Base-by-base conservation (phyloP, 208 protist species). In the Leishmania turanica region DNA sequence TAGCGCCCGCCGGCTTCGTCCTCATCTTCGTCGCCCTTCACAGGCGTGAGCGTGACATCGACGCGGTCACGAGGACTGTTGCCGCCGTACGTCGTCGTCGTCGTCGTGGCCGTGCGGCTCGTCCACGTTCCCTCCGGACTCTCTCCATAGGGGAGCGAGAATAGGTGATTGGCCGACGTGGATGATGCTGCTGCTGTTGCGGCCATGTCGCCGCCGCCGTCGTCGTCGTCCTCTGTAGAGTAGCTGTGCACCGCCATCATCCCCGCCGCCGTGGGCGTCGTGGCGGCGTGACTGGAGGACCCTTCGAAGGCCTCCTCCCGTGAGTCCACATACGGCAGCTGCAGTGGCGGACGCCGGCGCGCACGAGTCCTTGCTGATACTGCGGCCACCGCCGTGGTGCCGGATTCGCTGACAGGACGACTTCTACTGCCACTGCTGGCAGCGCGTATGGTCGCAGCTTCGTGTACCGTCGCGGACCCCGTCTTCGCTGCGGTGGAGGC, bases 281-380 rank as follows among this genome's bases (percentile, higher is more conserved):
- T 68, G 51, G 24, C 56, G n/a, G 74, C 15, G 24, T 68, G 74
- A 49, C 40, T 65, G 8, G 74, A 17, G 7, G 53, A 54, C 19
- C 42, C 31, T 0, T 37, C 60, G 42, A 78, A 54, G 19, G 49
- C 58, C 21, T 80, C 70, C 27, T 84, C 81, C 7, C 51, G 75
- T 8, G 81, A 80, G 70, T 70, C 76, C 2, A 84, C 81, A 54
- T 40, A 80, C n/a, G 75, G 75, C 69, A 84, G 81, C 68, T 84
- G 75, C 80, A 75, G 27, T 21, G 40, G n/a, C 66, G 40, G 37
- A 83, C 37, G 54, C 71, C 15, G 60, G 31, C 31, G 58, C 4
- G 24, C 34, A 37, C 11, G 56, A 49, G 53, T 62, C 40, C 37
- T 13, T n/a, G 21, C 21, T 68, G 74, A 45, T 65, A 31, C n/a